phyloP scores from a whole-genome alignment of 1,139 yeast genomes.

The Nakaseomyces uthaithaninus region DNA sequence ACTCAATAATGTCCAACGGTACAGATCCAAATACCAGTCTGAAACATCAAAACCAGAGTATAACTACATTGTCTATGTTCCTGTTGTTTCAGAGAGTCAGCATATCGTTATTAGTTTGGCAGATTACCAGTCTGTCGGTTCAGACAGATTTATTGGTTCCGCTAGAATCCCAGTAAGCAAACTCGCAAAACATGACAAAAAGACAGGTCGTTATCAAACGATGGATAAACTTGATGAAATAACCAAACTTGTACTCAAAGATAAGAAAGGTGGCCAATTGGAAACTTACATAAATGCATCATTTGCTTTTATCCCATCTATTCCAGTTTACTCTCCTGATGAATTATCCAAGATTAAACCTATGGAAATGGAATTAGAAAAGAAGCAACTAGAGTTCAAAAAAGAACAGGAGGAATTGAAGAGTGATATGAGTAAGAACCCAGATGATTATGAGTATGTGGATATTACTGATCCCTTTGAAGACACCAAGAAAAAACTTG shows the following conservation, averaged over 20 bases:
- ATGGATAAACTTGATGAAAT: constrained; percentile 31
- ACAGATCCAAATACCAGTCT: constrained; percentile 48
- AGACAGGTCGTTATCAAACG: constrained; percentile 38
- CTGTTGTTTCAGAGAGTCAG: constrained; percentile 56
- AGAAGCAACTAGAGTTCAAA: constrained; percentile 35
- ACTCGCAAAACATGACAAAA: constrained; percentile 41
- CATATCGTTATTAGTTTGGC: constrained; percentile 48
- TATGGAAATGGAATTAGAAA: constrained; percentile 35
- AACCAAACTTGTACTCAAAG: constrained; percentile 40
- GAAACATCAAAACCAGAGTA: constrained; percentile 50
- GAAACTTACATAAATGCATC: constrained; percentile 50
- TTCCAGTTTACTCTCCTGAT: constrained; percentile 51
- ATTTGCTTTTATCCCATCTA: constrained; percentile 53
- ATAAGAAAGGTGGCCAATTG: constrained; percentile 35
- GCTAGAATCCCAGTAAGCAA: constrained; percentile 45
- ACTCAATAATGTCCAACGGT: constrained; percentile 50
- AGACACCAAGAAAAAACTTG: constrained; percentile 30
- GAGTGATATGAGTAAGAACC: constrained; percentile 47
- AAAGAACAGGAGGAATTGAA: constrained; percentile 38
- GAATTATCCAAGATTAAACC: constrained; percentile 43
- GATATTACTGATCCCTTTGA: constrained; percentile 44
- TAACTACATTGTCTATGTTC: constrained; percentile 52
- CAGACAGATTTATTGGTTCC: constrained; percentile 58
- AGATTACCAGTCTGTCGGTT: constrained; percentile 58
- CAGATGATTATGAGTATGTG: constrained; percentile 56